Conservation (phyloP, 176 grass and related monocot species). For the Musa troglodytarum region DNA sequence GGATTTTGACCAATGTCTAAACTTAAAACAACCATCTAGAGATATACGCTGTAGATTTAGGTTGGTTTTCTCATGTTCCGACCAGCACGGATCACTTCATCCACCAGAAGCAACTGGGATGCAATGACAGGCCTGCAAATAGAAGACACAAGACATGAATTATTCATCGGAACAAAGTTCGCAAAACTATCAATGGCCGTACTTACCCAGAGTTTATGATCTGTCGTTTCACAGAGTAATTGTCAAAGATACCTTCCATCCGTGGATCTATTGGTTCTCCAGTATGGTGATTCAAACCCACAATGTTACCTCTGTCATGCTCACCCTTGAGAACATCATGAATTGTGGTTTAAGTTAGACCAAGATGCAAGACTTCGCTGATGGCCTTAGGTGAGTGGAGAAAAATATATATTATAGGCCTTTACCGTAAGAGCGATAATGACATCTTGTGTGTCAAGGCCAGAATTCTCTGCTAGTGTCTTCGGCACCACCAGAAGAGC, state of each 20-base stretch:
- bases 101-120: slow-evolving; percentile 81
- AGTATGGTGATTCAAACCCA: slow-evolving; percentile 72
- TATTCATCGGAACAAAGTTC: not conserved
- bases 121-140: slow-evolving; percentile 77
- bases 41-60: slow-evolving; percentile 21
- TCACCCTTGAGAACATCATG: slow-evolving; percentile 45
- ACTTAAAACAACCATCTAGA: not conserved
- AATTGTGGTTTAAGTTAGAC: not conserved
- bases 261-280: slow-evolving; percentile 85
- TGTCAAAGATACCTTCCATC: slow-evolving; percentile 96
- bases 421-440: slow-evolving; percentile 67
- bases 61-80: slow-evolving; percentile 93
- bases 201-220: slow-evolving; percentile 85
- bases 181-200: not conserved
- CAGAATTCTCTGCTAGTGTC: slow-evolving; percentile 89
- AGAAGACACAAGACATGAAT: not conserved
- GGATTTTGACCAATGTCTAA: not conserved
- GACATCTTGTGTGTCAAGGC: slow-evolving; percentile 82
- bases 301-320: slow-evolving; percentile 67
- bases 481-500: slow-evolving; percentile 96
- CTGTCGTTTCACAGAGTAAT: slow-evolving; percentile 80
- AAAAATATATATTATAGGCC: not conserved
- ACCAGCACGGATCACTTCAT: slow-evolving; percentile 86
- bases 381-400: not conserved
- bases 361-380: not conserved